phyloP scores from a whole-genome alignment of 345 rosid genomes.

The Nephelium lappaceum region DNA sequence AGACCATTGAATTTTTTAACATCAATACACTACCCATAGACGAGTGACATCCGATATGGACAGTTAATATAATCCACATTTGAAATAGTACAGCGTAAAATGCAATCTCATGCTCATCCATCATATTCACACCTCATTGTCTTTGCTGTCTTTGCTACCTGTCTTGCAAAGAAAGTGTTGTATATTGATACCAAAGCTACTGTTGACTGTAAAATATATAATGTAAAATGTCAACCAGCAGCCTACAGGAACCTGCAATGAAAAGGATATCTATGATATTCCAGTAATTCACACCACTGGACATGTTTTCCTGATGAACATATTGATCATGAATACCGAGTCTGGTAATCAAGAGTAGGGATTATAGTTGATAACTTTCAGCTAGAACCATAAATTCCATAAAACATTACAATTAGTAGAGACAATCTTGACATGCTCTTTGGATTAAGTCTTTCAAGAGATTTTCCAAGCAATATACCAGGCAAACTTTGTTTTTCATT shows the following conservation, averaged over 20 bases:
- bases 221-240: not conserved
- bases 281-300: not conserved
- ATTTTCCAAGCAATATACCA: not conserved
- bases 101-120: not conserved
- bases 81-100: no score
- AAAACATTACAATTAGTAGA: not conserved
- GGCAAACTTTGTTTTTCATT: constrained; percentile 3
- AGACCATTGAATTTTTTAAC: no score
- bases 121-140: not conserved
- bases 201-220: no score
- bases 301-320: not conserved
- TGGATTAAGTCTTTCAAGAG: not conserved
- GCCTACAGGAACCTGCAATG: not conserved
- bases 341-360: not conserved
- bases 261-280: not conserved
- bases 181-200: not conserved
- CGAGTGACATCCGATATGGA: no score
- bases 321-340: not conserved
- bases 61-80: no score
- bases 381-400: not conserved
- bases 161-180: not conserved
- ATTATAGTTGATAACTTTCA: not conserved
- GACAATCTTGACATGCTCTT: constrained; percentile 8
- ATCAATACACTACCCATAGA: no score
- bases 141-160: not conserved